Evolutionary conservation across 2,329 filamentous ascomycete species (phyloP).

Genomic region (Microsporum canis): DNA sequence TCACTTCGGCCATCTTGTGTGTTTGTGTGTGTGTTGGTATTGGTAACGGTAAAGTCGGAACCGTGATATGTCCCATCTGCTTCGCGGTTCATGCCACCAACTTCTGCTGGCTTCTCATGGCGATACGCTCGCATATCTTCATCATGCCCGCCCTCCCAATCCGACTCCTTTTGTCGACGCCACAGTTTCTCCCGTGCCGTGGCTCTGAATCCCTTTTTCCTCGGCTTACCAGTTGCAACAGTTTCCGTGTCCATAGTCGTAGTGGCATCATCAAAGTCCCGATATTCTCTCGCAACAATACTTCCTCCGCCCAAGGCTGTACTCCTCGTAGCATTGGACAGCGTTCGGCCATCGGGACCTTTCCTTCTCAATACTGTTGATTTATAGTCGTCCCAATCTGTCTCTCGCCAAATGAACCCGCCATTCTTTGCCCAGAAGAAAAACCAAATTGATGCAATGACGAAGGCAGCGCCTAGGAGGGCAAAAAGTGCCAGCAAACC

Average conservation of each 20-base stretch:
- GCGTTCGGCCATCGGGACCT: constrained; percentile 75
- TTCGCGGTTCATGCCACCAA: constrained; percentile 78
- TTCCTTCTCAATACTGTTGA: constrained; percentile 79
- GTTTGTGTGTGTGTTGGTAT: neutral
- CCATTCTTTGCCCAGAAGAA: constrained; percentile 98
- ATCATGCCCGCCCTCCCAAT: constrained; percentile 51
- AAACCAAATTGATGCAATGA: constrained; percentile 77
- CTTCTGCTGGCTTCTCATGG: constrained; percentile 70
- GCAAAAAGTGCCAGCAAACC: constrained; percentile 80
- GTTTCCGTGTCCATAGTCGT: constrained; percentile 35
- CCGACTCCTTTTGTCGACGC: constrained; percentile 23
- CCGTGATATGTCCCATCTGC: constrained; percentile 76
- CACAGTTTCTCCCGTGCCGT: constrained; percentile 37
- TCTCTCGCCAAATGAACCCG: constrained; percentile 72
- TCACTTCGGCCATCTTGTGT: constrained; percentile 44
- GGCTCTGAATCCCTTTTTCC: constrained; percentile 16
- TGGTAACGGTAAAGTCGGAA: constrained; percentile 53
- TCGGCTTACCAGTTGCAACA: constrained; percentile 36
- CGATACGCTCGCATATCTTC: constrained; percentile 72
- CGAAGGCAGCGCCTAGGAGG: constrained; percentile 65
- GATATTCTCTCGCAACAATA: constrained; percentile 51
- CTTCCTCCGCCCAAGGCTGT: constrained; percentile 82
- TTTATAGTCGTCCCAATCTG: constrained; percentile 98
- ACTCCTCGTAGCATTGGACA: constrained; percentile 69
- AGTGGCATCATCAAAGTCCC: constrained; percentile 47